Evolutionary conservation across 2,329 filamentous ascomycete genomes (phyloP).

Genomic region (Pseudonectria foliicola): DNA sequence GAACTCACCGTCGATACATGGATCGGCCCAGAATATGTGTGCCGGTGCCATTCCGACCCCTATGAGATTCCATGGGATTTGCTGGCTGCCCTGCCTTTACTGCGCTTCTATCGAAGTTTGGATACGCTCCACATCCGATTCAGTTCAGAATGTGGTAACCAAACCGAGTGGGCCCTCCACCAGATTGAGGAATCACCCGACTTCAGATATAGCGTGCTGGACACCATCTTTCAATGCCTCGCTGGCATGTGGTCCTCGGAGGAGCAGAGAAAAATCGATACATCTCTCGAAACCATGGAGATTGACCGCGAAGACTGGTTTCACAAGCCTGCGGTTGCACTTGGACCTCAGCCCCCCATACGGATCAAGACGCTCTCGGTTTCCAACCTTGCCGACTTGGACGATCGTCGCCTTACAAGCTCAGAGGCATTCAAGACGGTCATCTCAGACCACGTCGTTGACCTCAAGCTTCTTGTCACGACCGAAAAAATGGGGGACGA

Average conservation of each 20-base stretch:
- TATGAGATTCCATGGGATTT: slow-evolving; percentile 1
- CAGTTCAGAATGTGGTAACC: slow-evolving; percentile 4
- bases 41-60: not conserved
- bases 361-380: slow-evolving; percentile 7
- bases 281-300: not conserved
- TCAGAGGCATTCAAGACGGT: slow-evolving; percentile 8
- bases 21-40: slow-evolving; percentile 3
- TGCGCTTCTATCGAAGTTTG: slow-evolving; percentile 2
- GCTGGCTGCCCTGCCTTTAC: slow-evolving; percentile 7
- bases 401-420: not conserved
- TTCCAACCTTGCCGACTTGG: slow-evolving; percentile 9
- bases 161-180: rapidly evolving
- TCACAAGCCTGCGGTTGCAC: not conserved
- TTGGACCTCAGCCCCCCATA: not conserved
- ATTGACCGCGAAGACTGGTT: not conserved
- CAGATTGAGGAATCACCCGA: slow-evolving; percentile 4
- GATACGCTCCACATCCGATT: slow-evolving; percentile 7
- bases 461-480: slow-evolving; percentile 5
- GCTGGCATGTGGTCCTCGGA: slow-evolving; percentile 8
- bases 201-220: slow-evolving; percentile 8
- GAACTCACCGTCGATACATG: slow-evolving; percentile 11
- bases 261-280: slow-evolving; percentile 6
- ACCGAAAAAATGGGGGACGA: not conserved
- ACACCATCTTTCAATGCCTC: slow-evolving; percentile 11
- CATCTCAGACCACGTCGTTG: not conserved